Conservation (phyloP, 805 yeast genomes). For the Citeromyces matritensis region DNA sequence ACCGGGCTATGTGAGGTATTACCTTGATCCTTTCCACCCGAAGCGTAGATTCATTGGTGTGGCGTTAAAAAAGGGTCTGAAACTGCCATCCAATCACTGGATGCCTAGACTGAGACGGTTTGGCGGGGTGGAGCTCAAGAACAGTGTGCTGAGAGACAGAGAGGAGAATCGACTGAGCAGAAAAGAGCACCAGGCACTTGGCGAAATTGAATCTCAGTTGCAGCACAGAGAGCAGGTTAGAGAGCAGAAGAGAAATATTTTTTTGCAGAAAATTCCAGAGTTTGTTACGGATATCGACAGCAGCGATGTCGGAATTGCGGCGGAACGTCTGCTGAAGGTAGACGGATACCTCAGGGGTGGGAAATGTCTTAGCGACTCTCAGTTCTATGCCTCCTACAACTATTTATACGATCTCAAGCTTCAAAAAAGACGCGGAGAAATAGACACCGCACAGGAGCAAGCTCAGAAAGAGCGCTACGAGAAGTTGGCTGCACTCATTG, state of each 20-base stretch:
- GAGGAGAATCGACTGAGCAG: constrained; percentile 55
- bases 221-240: constrained; percentile 25
- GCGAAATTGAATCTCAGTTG: constrained; percentile 25
- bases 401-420: constrained; percentile 27
- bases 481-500: constrained; percentile 21
- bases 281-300: constrained; percentile 12
- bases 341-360: constrained; percentile 47
- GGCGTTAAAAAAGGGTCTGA: constrained; percentile 46
- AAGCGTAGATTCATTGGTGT: constrained; percentile 82
- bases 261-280: constrained; percentile 13
- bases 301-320: constrained; percentile 19
- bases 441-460: constrained; percentile 10
- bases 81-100: constrained; percentile 81
- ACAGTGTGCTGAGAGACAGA: constrained; percentile 29
- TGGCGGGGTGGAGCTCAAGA: constrained; percentile 45
- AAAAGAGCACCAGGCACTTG: constrained; percentile 46
- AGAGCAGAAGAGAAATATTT: constrained; percentile 9
- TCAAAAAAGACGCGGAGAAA: constrained; percentile 19
- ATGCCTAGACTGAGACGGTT: constrained; percentile 79
- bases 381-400: constrained; percentile 39
- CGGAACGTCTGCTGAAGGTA: constrained; percentile 36
- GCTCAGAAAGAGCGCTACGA: constrained; percentile 15
- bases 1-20: constrained; percentile 87
- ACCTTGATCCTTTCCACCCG: constrained; percentile 94
- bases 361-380: constrained; percentile 37